Evolutionary conservation across 1,284 basidiomycete species (phyloP).

Genomic region (Ustilago sp.): DNA sequence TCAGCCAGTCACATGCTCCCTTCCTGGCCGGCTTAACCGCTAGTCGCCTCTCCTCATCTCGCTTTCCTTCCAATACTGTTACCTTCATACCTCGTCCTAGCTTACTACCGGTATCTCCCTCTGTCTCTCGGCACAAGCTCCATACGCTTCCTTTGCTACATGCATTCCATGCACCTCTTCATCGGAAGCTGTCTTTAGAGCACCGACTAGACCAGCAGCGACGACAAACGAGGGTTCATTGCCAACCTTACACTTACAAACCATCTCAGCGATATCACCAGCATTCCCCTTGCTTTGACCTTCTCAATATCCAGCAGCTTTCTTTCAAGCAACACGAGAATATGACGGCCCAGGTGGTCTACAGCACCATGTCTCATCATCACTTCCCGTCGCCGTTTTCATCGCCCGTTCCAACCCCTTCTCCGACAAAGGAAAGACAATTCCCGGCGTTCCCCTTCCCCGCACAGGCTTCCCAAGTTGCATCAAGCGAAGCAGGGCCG

Average conservation of each 20-base stretch:
- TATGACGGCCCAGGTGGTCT: slow-evolving; percentile 48
- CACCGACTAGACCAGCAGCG: background rate
- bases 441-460: slow-evolving; percentile 12
- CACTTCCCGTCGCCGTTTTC: slow-evolving; percentile 40
- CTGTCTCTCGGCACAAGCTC: background rate
- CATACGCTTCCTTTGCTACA: background rate
- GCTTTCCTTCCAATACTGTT: background rate
- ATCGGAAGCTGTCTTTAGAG: slow-evolving; percentile 17
- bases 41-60: background rate
- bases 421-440: slow-evolving; percentile 36
- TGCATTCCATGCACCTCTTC: slow-evolving; percentile 22
- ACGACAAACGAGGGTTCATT: no score
- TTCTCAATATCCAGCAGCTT: background rate
- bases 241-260: no score
- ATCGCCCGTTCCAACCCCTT: slow-evolving; percentile 37
- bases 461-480: slow-evolving; percentile 1
- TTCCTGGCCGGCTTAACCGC: background rate
- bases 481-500: slow-evolving; percentile 12
- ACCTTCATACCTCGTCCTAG: background rate
- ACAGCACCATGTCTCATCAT: slow-evolving; percentile 39
- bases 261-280: no score
- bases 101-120: background rate
- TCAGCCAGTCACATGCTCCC: background rate
- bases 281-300: background rate
- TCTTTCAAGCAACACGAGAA: background rate